Base-by-base conservation (phyloP, 2,329 filamentous ascomycete species). In the Scorias spongiosa region DNA sequence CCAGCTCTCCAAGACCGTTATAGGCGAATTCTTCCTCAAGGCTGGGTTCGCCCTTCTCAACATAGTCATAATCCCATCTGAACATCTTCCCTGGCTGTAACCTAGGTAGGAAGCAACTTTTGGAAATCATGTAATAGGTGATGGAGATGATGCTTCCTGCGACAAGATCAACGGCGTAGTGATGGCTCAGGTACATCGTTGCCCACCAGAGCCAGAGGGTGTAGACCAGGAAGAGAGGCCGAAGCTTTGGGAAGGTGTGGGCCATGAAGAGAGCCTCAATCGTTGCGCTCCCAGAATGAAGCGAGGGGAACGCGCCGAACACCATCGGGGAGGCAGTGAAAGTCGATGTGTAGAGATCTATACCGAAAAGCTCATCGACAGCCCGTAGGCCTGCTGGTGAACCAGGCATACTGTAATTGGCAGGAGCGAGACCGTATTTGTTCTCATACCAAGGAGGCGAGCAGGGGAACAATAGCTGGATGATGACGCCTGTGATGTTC, bases 361-460 rank as follows among this genome's bases (percentile, higher is more conserved):
- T 73, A 37, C 88, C 87, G 48, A 95, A 80, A n/a, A 95, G 75
- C 59, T 80, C 74, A 66, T 96, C 89, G 44, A 96, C 82, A 17
- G 87, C 82, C 48, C 83, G 84, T 48, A 96, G 75, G 42, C 89
- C 89, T 10, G 88, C 89, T 1, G 89, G 87, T 39, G 85, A 89
- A 41, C 89, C 89, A 39, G 76, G 72, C 73, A 96, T 93, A 40
- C 83, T 84, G 66, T 95, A 95, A 55, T 91, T 86, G 41, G 89
- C 89, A 2, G 89, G 88, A 28, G 85, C 85, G 42, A 95, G 70
- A 12, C 89, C 89, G 62, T 94, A 86, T 56, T 84, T 73, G 63
- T 91, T 93, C 71, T 95, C 89, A 59, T 95, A 96, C 89, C 89
- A 96, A 1, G 89, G 89, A 20, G 89, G 85, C 18, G 88, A 91